Percentiles rank a stretch among this genome's conserved stretches.
Evolutionary conservation across 805 yeast genomes (phyloP).

Genomic region (Candida xyloterini): DNA sequence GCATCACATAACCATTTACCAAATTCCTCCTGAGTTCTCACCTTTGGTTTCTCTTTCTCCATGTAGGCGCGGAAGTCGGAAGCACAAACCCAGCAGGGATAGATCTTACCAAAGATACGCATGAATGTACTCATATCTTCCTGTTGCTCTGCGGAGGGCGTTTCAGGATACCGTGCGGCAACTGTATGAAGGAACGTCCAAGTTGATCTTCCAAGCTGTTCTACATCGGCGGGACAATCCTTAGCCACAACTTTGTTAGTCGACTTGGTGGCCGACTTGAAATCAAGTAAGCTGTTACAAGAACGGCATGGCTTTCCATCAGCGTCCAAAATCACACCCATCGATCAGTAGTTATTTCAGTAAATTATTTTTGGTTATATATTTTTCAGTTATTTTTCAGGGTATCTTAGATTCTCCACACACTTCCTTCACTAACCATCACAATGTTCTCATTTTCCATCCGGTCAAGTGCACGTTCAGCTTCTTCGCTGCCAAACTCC

Average conservation of each 20-base stretch:
- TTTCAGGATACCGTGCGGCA: constrained; percentile 83
- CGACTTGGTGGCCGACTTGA: constrained; percentile 50
- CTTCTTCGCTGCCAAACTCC: constrained; percentile 43
- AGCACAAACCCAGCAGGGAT: constrained; percentile 95
- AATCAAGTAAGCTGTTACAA: constrained; percentile 80
- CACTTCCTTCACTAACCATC: constrained; percentile 46
- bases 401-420: constrained; percentile 40
- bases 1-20: constrained; percentile 94
- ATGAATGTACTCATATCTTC: constrained; percentile 69
- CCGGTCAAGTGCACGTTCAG: constrained; percentile 40
- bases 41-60: constrained; percentile 49
- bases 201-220: constrained; percentile 73
- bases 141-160: constrained; percentile 61
- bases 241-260: constrained; percentile 6
- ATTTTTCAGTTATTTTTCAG: background rate
- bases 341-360: background rate
- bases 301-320: constrained; percentile 97
- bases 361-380: background rate
- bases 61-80: constrained; percentile 72
- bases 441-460: constrained; percentile 44
- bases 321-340: constrained; percentile 60
- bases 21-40: constrained; percentile 67
- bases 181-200: constrained; percentile 92
- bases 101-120: constrained; percentile 67
- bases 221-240: constrained; percentile 86